Conservation (phyloP, 2,329 filamentous ascomycete genomes). For the Xylaria sp. region DNA sequence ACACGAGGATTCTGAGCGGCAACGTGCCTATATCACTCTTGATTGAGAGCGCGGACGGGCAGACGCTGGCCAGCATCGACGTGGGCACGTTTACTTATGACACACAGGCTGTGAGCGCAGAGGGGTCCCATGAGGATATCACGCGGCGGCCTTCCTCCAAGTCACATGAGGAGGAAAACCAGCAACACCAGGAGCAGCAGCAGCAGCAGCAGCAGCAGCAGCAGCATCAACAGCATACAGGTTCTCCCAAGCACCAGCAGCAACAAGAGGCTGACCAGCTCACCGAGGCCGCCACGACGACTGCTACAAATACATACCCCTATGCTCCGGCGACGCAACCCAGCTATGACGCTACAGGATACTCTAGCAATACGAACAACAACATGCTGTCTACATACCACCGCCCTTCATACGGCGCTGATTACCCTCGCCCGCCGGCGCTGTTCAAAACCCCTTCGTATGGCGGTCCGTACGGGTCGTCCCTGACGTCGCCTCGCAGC, state of each 20-base stretch:
- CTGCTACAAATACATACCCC: conserved; percentile 66
- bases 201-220: conserved; percentile 40
- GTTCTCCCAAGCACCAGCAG: conserved; percentile 51
- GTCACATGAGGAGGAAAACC: conserved; percentile 58
- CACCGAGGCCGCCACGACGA: conserved; percentile 44
- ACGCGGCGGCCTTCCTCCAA: conserved; percentile 54
- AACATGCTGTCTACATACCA: conserved; percentile 68
- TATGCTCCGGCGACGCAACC: conserved; percentile 65
- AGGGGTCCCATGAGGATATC: conserved; percentile 54
- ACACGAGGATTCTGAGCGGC: conserved; percentile 61
- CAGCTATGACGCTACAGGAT: conserved; percentile 51
- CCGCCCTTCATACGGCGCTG: conserved; percentile 62
- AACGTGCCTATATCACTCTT: conserved; percentile 67
- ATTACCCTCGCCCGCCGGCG: conserved; percentile 55
- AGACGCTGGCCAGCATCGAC: conserved; percentile 63
- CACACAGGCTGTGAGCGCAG: conserved; percentile 49
- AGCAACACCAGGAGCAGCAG: conserved; percentile 37
- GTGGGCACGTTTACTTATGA: conserved; percentile 60
- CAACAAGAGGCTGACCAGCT: conserved; percentile 46
- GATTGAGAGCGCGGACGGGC: conserved; percentile 63
- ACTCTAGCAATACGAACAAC: conserved; percentile 52
- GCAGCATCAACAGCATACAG: conserved; percentile 54
- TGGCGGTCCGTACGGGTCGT: conserved; percentile 56
- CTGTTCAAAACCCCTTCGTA: conserved; percentile 57
- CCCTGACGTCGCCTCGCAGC: conserved; percentile 55